Conservation (phyloP, 2,329 filamentous ascomycete species). For the Penicillium italicum region DNA sequence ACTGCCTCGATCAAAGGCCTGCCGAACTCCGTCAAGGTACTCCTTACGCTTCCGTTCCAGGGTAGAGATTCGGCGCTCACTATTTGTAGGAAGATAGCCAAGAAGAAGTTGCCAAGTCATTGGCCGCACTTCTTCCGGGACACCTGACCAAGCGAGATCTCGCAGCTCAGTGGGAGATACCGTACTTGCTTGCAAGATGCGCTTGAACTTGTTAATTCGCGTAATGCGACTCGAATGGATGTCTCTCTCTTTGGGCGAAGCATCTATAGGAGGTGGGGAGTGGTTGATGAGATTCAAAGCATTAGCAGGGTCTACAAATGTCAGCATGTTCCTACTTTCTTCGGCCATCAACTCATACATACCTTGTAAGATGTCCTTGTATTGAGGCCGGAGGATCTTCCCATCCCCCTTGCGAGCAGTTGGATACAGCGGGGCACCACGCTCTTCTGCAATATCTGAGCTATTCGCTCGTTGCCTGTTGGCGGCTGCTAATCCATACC, state of each 20-base stretch:
- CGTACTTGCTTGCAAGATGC: conserved; percentile 84
- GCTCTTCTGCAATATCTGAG: conserved; percentile 89
- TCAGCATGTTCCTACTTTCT: conserved; percentile 1
- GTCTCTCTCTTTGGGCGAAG: conserved; percentile 78
- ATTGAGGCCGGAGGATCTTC: conserved; percentile 94
- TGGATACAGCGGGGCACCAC: conserved; percentile 77
- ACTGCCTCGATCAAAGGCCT: conserved; percentile 58
- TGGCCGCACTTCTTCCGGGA: conserved; percentile 90
- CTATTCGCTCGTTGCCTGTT: conserved; percentile 73
- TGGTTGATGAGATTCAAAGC: conserved; percentile 92
- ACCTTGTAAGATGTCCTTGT: conserved; percentile 89
- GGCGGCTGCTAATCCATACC: conserved; percentile 35
- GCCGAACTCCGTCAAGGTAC: conserved; percentile 83
- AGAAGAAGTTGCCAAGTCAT: conserved; percentile 99
- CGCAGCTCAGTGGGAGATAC: conserved; percentile 82
- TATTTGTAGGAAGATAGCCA: conserved; percentile 94
- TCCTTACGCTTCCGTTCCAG: conserved; percentile 94
- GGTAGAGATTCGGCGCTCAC: conserved; percentile 82
- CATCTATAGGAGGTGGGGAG: conserved; percentile 67
- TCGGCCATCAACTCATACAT: conserved; percentile 6
- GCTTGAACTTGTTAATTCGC: conserved; percentile 98
- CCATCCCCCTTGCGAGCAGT: conserved; percentile 85
- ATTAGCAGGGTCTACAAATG: conserved; percentile 68
- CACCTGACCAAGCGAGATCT: conserved; percentile 85
- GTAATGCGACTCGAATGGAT: conserved; percentile 82